Base-by-base conservation (phyloP, 139 green algal genomes). In the Zygnema circumcarinatum region DNA sequence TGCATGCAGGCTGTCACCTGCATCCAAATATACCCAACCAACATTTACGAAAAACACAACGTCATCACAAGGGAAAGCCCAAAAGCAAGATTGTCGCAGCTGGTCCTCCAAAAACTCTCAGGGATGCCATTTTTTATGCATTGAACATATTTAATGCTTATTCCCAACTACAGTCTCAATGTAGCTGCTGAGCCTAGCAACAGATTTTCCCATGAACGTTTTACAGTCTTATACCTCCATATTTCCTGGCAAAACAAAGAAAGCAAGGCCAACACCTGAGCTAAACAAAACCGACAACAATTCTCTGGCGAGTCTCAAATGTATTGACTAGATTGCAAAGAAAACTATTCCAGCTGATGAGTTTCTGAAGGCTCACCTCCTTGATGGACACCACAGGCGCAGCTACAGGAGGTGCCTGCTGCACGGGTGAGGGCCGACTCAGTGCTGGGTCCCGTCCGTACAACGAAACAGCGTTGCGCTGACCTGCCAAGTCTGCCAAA, bases 1-100 rank as follows among this genome's bases (percentile, higher is more conserved):
- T 89, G 84, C 84, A 89, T 89, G 16, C 32, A 67, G 1, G 47
- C 52, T 39, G 36, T 88, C 29, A 89, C 76, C 74, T 88, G 83
- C 40, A 41, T 3, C 16, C 47, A 62, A 62, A 16, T 25, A 62
- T n/a, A n/a, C n/a, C n/a, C n/a, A n/a, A n/a, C n/a, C n/a, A n/a
- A n/a, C n/a, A n/a, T n/a, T n/a, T n/a, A n/a, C n/a, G n/a, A n/a
- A n/a, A n/a, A n/a, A n/a, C n/a, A n/a, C n/a, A n/a, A n/a, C n/a
- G n/a, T n/a, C n/a, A n/a, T n/a, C n/a, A n/a, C n/a, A n/a, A n/a
- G n/a, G n/a, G n/a, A n/a, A n/a, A n/a, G n/a, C n/a, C n/a, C n/a
- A n/a, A n/a, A n/a, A n/a, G n/a, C n/a, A n/a, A n/a, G n/a, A n/a
- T n/a, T n/a, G n/a, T n/a, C n/a, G n/a, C n/a, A n/a, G n/a, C n/a